Conservation (phyloP, 2,329 filamentous ascomycete genomes). For the Colletotrichum sublineola region DNA sequence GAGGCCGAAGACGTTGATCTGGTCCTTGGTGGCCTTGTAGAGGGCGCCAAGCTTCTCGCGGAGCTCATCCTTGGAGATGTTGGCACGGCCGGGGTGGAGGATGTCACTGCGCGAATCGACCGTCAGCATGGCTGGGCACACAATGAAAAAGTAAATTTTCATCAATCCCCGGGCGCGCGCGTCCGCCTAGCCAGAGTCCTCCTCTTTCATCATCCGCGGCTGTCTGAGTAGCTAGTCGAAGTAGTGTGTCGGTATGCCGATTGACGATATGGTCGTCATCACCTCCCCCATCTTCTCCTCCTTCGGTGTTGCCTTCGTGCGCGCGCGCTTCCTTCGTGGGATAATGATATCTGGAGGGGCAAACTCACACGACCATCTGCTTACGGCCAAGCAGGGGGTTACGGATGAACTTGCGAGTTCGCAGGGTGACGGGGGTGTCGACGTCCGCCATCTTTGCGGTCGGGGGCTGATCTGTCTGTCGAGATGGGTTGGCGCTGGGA, state of each 20-base stretch:
- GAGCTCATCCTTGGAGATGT: constrained; percentile 99
- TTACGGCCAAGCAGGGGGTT: constrained; percentile 99
- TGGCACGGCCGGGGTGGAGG: constrained; percentile 97
- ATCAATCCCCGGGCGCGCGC: neutral
- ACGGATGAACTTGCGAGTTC: constrained; percentile 99
- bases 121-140: constrained; percentile 25
- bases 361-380: constrained; percentile 99
- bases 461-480: constrained; percentile 48
- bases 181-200: too few species aligned
- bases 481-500: constrained; percentile 42
- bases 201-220: neutral
- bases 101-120: constrained; percentile 80
- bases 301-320: constrained; percentile 14
- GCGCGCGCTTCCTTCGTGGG: neutral
- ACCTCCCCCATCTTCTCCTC: neutral
- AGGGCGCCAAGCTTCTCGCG: constrained; percentile 92
- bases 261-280: neutral
- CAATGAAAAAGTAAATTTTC: neutral
- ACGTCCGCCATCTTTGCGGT: constrained; percentile 87
- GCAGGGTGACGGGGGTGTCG: constrained; percentile 83
- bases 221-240: neutral
- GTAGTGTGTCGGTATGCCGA: constrained; percentile 1
- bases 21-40: constrained; percentile 98
- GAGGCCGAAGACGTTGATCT: constrained; percentile 98
- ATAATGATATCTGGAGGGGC: constrained; percentile 44